A percentile compares a stretch with the other conserved stretches of the same genome.
phyloP scores from a whole-genome alignment of 305 asterid genomes.

The Fraxinus nigra region DNA sequence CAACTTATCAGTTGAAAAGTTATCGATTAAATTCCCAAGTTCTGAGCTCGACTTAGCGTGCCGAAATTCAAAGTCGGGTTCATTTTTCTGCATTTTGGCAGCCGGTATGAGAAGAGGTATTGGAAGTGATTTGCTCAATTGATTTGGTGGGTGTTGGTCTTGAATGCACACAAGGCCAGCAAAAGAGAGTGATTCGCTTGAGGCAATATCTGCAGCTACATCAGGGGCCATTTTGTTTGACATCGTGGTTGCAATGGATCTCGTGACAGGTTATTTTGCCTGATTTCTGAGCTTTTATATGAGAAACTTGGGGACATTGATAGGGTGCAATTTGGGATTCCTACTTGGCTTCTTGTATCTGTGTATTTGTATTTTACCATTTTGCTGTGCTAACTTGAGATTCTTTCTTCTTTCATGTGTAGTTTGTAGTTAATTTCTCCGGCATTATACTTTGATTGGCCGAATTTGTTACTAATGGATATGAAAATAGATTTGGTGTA shows the following conservation, averaged over 20 bases:
- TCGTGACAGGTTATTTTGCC: slow-evolving; percentile 11
- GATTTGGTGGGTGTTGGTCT: slow-evolving; percentile 25
- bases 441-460: neutral
- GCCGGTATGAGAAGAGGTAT: slow-evolving; percentile 11
- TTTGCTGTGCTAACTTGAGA: slow-evolving; percentile 12
- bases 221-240: slow-evolving; percentile 35
- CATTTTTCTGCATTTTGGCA: slow-evolving; percentile 16
- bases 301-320: slow-evolving; percentile 17
- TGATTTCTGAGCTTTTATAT: slow-evolving; percentile 24
- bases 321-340: slow-evolving; percentile 10
- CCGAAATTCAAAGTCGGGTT: slow-evolving; percentile 43
- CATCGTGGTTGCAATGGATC: slow-evolving; percentile 22
- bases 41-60: slow-evolving; percentile 14
- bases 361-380: slow-evolving; percentile 14
- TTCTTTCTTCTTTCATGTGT: slow-evolving; percentile 1
- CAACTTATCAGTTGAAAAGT: slow-evolving; percentile 21
- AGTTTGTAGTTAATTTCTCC: neutral
- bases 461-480: neutral
- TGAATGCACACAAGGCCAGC: slow-evolving; percentile 44
- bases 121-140: slow-evolving; percentile 1
- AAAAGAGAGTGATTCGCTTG: slow-evolving; percentile 59
- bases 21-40: slow-evolving; percentile 10
- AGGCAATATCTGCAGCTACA: slow-evolving; percentile 38
- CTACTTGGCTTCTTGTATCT: slow-evolving; percentile 16
- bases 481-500: neutral